phyloP scores from a whole-genome alignment of 257 asterid species.

The Marsdenia floribunda region DNA sequence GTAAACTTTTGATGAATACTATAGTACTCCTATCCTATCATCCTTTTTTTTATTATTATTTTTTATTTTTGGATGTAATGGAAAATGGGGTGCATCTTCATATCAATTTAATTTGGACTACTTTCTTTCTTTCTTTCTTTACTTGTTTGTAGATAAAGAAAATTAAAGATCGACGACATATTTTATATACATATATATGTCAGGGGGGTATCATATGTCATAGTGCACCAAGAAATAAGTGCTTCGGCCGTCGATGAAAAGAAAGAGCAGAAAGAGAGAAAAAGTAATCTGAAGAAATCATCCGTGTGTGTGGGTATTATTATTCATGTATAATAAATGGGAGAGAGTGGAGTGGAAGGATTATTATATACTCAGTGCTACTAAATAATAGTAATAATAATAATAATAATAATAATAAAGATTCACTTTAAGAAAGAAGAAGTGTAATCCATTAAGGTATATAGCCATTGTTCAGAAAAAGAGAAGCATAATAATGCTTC shows the following conservation, averaged over 20 bases:
- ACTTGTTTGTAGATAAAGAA: not conserved
- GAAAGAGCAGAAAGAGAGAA: slow-evolving; percentile 1
- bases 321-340: slow-evolving; percentile 14
- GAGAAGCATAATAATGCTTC: slow-evolving; percentile 36
- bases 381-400: not conserved
- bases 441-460: slow-evolving; percentile 6
- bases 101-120: slow-evolving; percentile 3
- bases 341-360: slow-evolving; percentile 10
- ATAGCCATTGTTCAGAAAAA: slow-evolving; percentile 14
- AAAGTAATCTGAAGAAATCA: slow-evolving; percentile 9
- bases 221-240: slow-evolving; percentile 2
- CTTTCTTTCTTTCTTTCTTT: not conserved
- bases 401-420: not conserved
- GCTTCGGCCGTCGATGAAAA: slow-evolving; percentile 5
- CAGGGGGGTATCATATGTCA: not conserved
- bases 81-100: slow-evolving; percentile 17
- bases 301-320: not conserved
- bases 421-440: slow-evolving; percentile 10
- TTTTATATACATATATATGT: too few species aligned
- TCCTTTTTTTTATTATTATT: too few species aligned
- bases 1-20: slow-evolving; percentile 12
- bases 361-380: not conserved
- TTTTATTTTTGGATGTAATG: not conserved
- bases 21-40: too few species aligned
- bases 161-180: too few species aligned